Percentiles rank a stretch among this genome's conserved stretches.
Conservation (phyloP, 2,329 filamentous ascomycete species). For the Penicillium sp. region DNA sequence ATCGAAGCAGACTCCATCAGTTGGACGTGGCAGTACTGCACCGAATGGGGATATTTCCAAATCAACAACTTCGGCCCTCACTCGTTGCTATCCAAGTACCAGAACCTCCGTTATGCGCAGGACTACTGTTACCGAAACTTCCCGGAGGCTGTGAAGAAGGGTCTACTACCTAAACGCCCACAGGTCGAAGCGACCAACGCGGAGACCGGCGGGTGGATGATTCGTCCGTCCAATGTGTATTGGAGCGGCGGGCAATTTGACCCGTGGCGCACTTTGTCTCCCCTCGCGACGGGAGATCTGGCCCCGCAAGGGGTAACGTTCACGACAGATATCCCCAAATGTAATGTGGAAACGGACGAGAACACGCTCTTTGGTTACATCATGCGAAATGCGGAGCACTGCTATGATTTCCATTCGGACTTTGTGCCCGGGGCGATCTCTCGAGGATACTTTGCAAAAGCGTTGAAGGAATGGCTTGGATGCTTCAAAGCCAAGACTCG, state of each 20-base stretch:
- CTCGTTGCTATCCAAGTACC: conserved; percentile 49
- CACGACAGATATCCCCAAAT: conserved; percentile 46
- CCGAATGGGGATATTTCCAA: conserved; percentile 54
- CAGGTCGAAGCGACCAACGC: conserved; percentile 41
- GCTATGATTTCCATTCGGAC: conserved; percentile 47
- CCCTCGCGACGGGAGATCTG: conserved; percentile 43
- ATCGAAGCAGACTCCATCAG: conserved; percentile 41
- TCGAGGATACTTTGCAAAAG: conserved; percentile 40
- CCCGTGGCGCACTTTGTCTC: conserved; percentile 52
- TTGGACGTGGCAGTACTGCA: conserved; percentile 56
- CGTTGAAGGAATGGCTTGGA: conserved; percentile 48
- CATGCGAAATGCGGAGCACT: conserved; percentile 49
- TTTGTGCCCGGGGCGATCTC: conserved; percentile 36
- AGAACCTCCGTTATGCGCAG: conserved; percentile 46
- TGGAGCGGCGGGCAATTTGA: conserved; percentile 54
- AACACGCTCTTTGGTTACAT: conserved; percentile 51
- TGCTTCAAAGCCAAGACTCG: conserved; percentile 33
- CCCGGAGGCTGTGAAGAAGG: conserved; percentile 40
- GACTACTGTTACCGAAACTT: conserved; percentile 52
- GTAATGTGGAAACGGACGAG: conserved; percentile 38
- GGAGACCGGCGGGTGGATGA: conserved; percentile 51
- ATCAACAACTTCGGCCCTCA: conserved; percentile 50
- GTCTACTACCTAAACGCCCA: conserved; percentile 46
- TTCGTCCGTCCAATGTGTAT: conserved; percentile 53
- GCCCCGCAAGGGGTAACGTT: conserved; percentile 41